Conservation (phyloP, 2,329 filamentous ascomycete genomes). For the Fusarium goolgardi region DNA sequence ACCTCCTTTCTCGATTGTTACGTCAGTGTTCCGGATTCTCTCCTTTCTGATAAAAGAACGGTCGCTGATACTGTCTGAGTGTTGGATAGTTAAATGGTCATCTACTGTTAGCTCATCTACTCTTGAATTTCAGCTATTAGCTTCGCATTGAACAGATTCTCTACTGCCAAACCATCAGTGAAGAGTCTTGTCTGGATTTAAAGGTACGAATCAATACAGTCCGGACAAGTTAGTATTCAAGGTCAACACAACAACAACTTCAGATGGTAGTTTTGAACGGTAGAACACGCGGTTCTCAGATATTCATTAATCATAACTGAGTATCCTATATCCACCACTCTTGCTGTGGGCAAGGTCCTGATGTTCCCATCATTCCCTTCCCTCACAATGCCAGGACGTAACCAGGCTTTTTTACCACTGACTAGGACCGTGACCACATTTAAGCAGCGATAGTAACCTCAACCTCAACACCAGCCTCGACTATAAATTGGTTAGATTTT, state of each 20-base stretch:
- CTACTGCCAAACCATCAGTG: background rate
- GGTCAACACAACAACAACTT: background rate
- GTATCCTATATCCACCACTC: slow-evolving; percentile 39
- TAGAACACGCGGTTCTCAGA: slow-evolving; percentile 39
- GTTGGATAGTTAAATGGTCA: background rate
- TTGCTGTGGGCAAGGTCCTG: slow-evolving; percentile 28
- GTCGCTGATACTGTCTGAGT: background rate
- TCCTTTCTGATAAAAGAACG: background rate
- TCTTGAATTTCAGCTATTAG: background rate
- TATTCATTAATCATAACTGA: slow-evolving; percentile 41
- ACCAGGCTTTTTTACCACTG: slow-evolving; percentile 16
- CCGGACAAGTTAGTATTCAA: background rate
- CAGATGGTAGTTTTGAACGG: slow-evolving; percentile 10
- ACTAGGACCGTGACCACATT: slow-evolving; percentile 25
- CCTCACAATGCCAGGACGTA: slow-evolving; percentile 38
- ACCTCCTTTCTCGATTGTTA: background rate
- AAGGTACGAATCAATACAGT: background rate
- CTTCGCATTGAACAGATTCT: background rate
- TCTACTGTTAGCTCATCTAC: background rate
- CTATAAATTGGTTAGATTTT: slow-evolving; percentile 30
- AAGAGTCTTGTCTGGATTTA: background rate
- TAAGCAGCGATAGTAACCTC: slow-evolving; percentile 88
- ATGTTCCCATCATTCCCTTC: slow-evolving; percentile 41
- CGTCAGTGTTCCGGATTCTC: background rate
- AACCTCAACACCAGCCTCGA: slow-evolving; percentile 92